A percentile compares a stretch with the other conserved stretches of the same genome.
These are phyloP conservation scores for Epithele typhae DNA, from an alignment of 768 basidiomycete species.

Conservation along the genomic window DNA sequence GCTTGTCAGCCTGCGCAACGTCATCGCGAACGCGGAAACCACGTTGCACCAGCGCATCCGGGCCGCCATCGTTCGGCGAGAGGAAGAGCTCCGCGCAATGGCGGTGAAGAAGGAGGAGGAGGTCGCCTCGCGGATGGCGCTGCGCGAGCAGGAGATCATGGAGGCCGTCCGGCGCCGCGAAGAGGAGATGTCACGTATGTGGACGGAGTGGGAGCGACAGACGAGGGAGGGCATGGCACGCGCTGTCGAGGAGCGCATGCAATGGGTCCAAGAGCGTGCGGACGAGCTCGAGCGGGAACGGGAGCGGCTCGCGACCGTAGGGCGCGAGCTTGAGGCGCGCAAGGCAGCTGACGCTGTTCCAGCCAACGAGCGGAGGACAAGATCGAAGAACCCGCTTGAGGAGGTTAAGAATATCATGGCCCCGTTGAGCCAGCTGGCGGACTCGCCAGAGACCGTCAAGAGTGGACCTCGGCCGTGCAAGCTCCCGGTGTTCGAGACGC, in stretches of 20 bases:
- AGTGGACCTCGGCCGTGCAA: slow-evolving; percentile 9
- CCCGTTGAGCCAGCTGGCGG: slow-evolving; percentile 38
- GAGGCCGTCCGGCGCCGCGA: slow-evolving; percentile 62
- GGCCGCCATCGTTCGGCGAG: slow-evolving; percentile 56
- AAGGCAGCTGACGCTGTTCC: slow-evolving; percentile 31
- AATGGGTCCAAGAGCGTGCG: slow-evolving; percentile 48
- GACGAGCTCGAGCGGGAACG: slow-evolving; percentile 52
- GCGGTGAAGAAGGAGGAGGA: slow-evolving; percentile 69
- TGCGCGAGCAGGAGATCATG: slow-evolving; percentile 70
- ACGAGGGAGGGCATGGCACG: slow-evolving; percentile 30
- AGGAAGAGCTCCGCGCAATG: slow-evolving; percentile 63
- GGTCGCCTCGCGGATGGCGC: slow-evolving; percentile 57
- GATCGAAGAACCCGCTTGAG: slow-evolving; percentile 57
- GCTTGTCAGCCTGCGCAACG: slow-evolving; percentile 39
- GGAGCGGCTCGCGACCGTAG: slow-evolving; percentile 40
- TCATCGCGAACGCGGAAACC: slow-evolving; percentile 36
- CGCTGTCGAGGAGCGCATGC: slow-evolving; percentile 35
- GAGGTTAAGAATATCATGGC: slow-evolving; percentile 70
- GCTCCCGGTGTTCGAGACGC: slow-evolving; percentile 46
- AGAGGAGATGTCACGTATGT: slow-evolving; percentile 57
- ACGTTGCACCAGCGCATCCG: slow-evolving; percentile 39
- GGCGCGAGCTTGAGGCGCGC: slow-evolving; percentile 46
- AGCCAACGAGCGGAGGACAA: slow-evolving; percentile 17
- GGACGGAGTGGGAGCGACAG: slow-evolving; percentile 50
- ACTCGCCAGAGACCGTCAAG: slow-evolving; percentile 20